phyloP scores from a whole-genome alignment of 495 filamentous ascomycete species.

The Annulohypoxylon stygium region DNA sequence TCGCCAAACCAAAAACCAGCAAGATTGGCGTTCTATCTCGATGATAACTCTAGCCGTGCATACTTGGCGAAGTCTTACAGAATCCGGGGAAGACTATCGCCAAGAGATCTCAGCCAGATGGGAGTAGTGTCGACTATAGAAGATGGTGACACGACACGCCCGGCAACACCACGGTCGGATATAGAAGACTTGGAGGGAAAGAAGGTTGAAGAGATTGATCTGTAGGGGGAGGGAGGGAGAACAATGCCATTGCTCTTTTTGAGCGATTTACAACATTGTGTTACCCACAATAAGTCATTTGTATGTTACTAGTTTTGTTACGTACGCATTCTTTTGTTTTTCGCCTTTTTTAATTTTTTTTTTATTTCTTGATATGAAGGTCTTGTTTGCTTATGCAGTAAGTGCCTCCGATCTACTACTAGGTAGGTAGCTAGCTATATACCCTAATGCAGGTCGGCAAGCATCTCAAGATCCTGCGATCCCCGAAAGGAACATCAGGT shows the following conservation, averaged over 20 bases:
- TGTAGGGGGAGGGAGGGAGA: neutral
- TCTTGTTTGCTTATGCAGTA: neutral
- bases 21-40: constrained; percentile 23
- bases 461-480: neutral
- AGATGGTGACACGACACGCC: constrained; percentile 20
- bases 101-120: constrained; percentile 6
- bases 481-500: neutral
- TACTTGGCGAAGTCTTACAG: constrained; percentile 25
- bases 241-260: neutral
- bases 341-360: neutral
- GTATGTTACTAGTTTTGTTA: neutral
- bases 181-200: constrained; percentile 1
- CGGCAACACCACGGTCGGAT: constrained; percentile 5
- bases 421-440: neutral
- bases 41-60: constrained; percentile 18
- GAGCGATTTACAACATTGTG: neutral
- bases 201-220: neutral
- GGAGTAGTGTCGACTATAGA: constrained; percentile 1
- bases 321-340: no score
- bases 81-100: constrained; percentile 20
- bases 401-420: no score
- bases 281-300: neutral
- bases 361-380: neutral
- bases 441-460: neutral
- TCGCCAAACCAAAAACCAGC: constrained; percentile 22